Conservation (phyloP, 495 filamentous ascomycete genomes). For the Letharia lupina region DNA sequence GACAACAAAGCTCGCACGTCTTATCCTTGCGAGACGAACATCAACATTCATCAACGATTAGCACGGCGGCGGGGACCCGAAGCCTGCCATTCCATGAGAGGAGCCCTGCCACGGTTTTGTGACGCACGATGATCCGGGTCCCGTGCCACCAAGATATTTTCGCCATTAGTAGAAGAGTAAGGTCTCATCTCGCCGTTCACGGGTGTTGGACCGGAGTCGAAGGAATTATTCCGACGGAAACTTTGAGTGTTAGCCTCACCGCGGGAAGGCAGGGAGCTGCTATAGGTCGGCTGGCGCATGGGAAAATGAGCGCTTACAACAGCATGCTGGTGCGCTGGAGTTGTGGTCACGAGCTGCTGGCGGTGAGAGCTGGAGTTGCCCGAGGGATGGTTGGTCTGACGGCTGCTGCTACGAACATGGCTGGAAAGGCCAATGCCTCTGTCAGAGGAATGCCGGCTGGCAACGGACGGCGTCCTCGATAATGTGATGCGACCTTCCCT, state of each 20-base stretch:
- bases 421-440: constrained; percentile 1
- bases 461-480: not conserved
- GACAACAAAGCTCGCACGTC: not conserved
- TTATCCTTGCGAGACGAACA: not conserved
- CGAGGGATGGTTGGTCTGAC: not conserved
- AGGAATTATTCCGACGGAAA: not conserved
- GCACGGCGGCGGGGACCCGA: not conserved
- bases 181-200: constrained; percentile 2
- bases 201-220: constrained; percentile 5
- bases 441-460: not conserved
- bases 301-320: not conserved
- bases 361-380: constrained; percentile 1
- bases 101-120: not conserved
- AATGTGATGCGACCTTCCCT: not conserved
- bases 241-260: not conserved
- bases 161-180: not conserved
- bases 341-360: not conserved
- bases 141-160: not conserved
- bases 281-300: not conserved
- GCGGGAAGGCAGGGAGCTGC: not conserved
- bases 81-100: not conserved
- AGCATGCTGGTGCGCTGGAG: not conserved
- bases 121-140: not conserved
- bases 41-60: not conserved
- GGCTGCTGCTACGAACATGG: constrained; percentile 12